Base-by-base conservation (phyloP, 768 basidiomycete genomes). In the Hypsizygus marmoreus region DNA sequence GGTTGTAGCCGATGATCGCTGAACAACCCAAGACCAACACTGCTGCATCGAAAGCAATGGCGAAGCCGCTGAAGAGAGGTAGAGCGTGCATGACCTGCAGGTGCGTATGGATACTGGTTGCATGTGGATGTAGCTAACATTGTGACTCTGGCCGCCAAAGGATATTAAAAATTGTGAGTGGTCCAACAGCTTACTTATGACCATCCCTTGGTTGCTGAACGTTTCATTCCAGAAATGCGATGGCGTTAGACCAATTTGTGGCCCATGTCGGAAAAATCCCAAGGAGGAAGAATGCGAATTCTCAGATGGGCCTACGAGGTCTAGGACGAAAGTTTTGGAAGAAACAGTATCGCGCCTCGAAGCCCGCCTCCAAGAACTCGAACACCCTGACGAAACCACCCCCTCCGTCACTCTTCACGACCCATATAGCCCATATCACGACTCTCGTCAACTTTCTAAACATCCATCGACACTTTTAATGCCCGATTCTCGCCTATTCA, bases 231-330 rank as follows among this genome's bases (percentile, higher is more conserved):
- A 81, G 86, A 81, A 80, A 71, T 88, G 86, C 53, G 85, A 88
- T 54, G 83, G 84, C 13, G 61, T 59, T 3, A 79, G 79, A 45
- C 86, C 86, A 2, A 66, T 76, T 8, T 88, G 86, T 59, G 78
- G 79, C 1, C 84, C 81, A 31, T 88, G 86, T 66, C 61, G 67
- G 17, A 66, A 72, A 6, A 76, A 80, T 19, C 79, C 82, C 28
- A 78, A 82, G 47, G 73, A 73, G 20, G 84, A 84, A 42, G 82
- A 82, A 23, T 88, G 86, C 61, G 85, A 88, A 64, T 88, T 86
- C 61, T 71, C 79, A 5, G 85, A 87, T 55, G 81, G 79, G 4
- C 75, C 74, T 24, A 76, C 76, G 32, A 76, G 81, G 47, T 80
- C 86, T 14, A 69, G 77, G 43, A 85, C 79, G 3, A 73, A 82